phyloP scores from a whole-genome alignment of 768 basidiomycete species.

The Lactifluus hygrophoroides region DNA sequence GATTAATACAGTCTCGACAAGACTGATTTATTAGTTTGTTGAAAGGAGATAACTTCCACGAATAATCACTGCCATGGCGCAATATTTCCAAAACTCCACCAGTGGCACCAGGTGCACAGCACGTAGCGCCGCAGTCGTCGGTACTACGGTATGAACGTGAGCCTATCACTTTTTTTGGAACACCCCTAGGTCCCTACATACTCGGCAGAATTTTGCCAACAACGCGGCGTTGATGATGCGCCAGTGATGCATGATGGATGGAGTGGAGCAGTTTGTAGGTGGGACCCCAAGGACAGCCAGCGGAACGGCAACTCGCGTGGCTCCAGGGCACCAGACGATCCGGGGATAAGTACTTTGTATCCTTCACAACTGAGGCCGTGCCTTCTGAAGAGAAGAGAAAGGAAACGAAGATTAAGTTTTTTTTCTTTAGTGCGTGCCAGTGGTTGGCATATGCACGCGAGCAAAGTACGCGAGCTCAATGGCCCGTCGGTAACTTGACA shows the following conservation, averaged over 20 bases:
- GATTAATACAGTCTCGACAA: neutral
- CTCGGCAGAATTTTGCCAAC: neutral
- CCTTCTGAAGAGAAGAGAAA: neutral
- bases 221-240: neutral
- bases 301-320: conserved; percentile 12
- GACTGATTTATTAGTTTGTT: too few relatives aligned
- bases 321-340: neutral
- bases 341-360: neutral
- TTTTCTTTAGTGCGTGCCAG: too few relatives aligned
- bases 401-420: conserved; percentile 7
- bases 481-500: neutral
- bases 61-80: neutral
- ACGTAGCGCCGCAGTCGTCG: neutral
- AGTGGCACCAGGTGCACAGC: neutral
- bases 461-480: neutral
- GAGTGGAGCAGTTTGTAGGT: neutral
- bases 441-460: neutral
- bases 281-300: neutral
- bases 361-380: neutral
- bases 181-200: neutral
- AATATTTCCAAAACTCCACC: neutral
- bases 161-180: neutral
- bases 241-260: neutral
- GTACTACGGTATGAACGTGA: neutral
- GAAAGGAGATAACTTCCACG: neutral